Base-by-base conservation (phyloP, 352 stramenopile species). In the Pythium diclinum region DNA sequence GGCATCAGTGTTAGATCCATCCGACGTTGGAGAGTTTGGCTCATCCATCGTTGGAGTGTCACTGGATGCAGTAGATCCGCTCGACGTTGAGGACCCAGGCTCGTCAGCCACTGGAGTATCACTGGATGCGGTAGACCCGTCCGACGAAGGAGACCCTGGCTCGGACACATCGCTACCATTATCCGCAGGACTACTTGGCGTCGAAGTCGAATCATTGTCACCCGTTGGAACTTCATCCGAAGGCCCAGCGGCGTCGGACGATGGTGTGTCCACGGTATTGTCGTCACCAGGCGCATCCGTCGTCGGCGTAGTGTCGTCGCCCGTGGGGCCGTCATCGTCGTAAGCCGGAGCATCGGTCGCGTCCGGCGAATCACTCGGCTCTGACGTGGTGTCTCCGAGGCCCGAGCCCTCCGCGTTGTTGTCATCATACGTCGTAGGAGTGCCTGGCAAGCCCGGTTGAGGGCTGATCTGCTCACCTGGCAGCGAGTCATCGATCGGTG, bases 401-500 rank as follows among this genome's bases (percentile, higher is more conserved):
- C 16, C 40, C 40, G 17, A 47, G 5, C 40, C 40, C 0, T 23
- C 40, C 16, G 17, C 5, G 36, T 21, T 52, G 21, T 32, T 44
- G 32, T 33, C 56, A 19, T 40, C 56, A 11, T 57, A 23, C 3
- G 28, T 36, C 51, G 30, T 3, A 21, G 56, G 17, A 4, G 48
- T 40, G 16, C 34, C 38, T 33, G 33, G 47, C 9, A 51, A 9
- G 3, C 34, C 38, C 1, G 38, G n/a, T 17, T 23, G 21, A 52
- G 55, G 33, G 6, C 11, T 46, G 17, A n/a, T 56, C 19, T 44
- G 42, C 25, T 63, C 57, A 56, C 42, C 44, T 16, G 57, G 28
- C 40, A 34, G 14, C 14, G 25, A 54, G 25, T 63, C 25, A 17
- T 54, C 17, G 6, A 23, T 56, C 19, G 25, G 25, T 42, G 38